Evolutionary conservation across 2,329 filamentous ascomycete genomes (phyloP), one percentile per base, ranked within the genome.

Genomic region (Aureobasidium sp.): DNA sequence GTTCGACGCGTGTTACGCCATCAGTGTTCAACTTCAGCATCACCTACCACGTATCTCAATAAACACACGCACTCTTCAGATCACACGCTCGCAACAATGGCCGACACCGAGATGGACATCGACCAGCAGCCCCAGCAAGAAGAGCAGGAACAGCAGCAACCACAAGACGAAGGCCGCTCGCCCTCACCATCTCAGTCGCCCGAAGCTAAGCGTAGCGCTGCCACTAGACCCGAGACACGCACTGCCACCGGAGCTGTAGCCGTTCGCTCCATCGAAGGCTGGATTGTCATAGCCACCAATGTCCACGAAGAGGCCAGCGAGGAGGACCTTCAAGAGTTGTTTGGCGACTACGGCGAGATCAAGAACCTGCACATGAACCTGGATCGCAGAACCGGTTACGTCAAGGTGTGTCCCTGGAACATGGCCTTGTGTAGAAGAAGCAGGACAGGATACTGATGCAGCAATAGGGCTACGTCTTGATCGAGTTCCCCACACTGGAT

Each of bases 301-400:
- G 87, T 94, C 37, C 90, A 94, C 77, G 90, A 94, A 72, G 90
- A 94, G 74, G 89, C 90, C 54, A 88, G 87, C 68, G 90, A 94
- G 76, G 90, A 94, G 77, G 86, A 89, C 49, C 74, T 94, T 61
- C 88, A 88, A 69, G 90, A 94, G 73, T 82, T 85, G 73, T 94
- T 94, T 73, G 88, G 85, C 69, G 90, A 94, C 69, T 94, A 83
- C 71, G 90, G 90, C 68, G 88, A 93, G 76, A 90, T 94, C 70
- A 91, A 91, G 81, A 94, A 94, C 71, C 73, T 93, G 71, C 90
- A 94, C 71, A 76, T 94, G 71, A 94, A 94, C 71, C 78, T 94
- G 65, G 90, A 94, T 72, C 81, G 90, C 59, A 81, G 90, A 69
- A 93, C 88, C 64, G 90, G 90, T 72, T 94, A 93, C 70, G 90